Evolutionary conservation across 1,284 basidiomycete species (phyloP), one percentile per base, ranked within the genome.

Genomic region (Exobasidium cylindrosporum): DNA sequence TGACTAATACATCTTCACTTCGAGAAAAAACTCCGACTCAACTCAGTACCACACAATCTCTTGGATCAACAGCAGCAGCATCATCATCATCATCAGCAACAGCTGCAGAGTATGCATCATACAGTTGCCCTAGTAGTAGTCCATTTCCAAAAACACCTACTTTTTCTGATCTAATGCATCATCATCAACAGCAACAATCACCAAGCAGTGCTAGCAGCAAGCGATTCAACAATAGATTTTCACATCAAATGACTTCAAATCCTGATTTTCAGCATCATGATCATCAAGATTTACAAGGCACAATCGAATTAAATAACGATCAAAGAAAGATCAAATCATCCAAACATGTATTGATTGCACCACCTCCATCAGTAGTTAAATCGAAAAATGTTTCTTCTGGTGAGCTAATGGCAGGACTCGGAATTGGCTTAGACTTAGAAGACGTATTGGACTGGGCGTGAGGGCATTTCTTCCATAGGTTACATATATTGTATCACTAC

Each of bases 91-190:
- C 35, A 40, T 17, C 17, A 17, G 17, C 35, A 40, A 40, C 35
- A 40, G 35, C 35, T 17, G 17, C 35, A 24, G 47, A 28, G 26
- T 4, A 24, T 13, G 47, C 14, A 50, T 23, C 26, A 24, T 21
- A 50, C n/a, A 24, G 26, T 24, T 21, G 26, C 26, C 21, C 47
- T 14, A 50, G 47, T 28, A 50, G 47, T 24, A 50, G 47, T 28
- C 47, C 47, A 24, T 50, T 50, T 28, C 47, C 47, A 13, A 50
- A 50, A 50, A 50, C 47, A 50, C 47, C 47, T 2, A 50, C 47
- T 50, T 50, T 50, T 13, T 50, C 47, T 17, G 35, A 50, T 28
- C n/a, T 28, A 24, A 50, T 50, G 21, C 47, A 50, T 28, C 14
- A 24, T 21, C 35, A 21, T 14, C 47, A 50, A 21, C 47, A 50